A percentile compares a stretch with the other conserved stretches of the same genome.
These are phyloP conservation scores for Hanseniaspora guilliermondii DNA, from an alignment of 805 yeast genomes.

Conservation along the genomic window DNA sequence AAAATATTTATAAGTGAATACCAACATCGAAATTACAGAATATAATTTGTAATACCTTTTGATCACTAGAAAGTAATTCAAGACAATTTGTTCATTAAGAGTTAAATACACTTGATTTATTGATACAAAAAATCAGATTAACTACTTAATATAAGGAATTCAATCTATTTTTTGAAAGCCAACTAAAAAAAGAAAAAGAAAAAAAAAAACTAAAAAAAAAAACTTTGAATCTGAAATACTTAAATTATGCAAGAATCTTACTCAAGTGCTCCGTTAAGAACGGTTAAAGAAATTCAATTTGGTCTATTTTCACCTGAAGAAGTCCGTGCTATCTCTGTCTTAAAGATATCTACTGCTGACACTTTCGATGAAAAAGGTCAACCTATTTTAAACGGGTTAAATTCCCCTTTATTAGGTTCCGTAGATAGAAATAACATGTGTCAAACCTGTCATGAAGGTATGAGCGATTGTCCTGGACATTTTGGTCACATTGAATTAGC, in stretches of 20 bases:
- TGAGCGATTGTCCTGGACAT: constrained; percentile 99
- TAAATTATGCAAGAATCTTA: constrained; percentile 38
- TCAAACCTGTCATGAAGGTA: constrained; percentile 98
- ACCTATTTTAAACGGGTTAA: constrained; percentile 92
- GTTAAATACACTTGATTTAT: too few species aligned
- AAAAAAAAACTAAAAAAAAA: neutral
- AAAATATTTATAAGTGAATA: too few species aligned
- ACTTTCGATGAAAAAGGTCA: constrained; percentile 98
- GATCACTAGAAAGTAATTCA: too few species aligned
- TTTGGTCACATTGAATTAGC: constrained; percentile 98
- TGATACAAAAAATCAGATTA: too few species aligned
- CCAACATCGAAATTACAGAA: too few species aligned
- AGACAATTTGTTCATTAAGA: too few species aligned
- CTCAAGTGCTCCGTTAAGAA: constrained; percentile 96
- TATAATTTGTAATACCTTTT: too few species aligned
- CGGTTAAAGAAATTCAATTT: constrained; percentile 96
- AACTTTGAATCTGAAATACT: neutral
- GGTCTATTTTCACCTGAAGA: constrained; percentile 97
- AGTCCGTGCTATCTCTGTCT: constrained; percentile 91
- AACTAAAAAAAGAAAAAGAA: neutral
- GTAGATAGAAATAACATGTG: constrained; percentile 95
- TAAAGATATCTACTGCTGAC: constrained; percentile 95
- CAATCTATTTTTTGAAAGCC: too few species aligned
- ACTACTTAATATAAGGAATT: too few species aligned
- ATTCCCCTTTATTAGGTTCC: constrained; percentile 93